Base-by-base conservation (phyloP, 495 filamentous ascomycete genomes). In the Penicillium egyptiacum region DNA sequence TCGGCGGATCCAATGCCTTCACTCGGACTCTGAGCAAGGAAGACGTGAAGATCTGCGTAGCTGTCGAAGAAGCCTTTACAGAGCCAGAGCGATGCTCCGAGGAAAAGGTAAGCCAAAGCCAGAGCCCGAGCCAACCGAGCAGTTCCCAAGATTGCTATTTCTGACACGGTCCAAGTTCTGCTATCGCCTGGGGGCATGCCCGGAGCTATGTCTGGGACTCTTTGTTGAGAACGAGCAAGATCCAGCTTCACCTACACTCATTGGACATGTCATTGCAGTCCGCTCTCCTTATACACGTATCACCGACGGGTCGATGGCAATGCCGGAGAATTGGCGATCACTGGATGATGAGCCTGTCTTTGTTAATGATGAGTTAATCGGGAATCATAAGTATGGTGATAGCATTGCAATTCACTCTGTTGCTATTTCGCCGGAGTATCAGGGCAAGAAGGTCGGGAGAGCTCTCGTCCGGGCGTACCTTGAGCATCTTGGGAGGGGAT, bases 341-440 rank as follows among this genome's bases (percentile, higher is more conserved):
- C 41, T 62, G 22, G 1, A 53, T 22, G 17, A 20, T 10, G 47
- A 57, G 4, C 35, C 48, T 1, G 42, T 54, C n/a, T 31, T 50
- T 3, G 40, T 55, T 0, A n/a, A 64, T 17, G 59, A 48, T 0
- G 28, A 62, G 28, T 23, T 64, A 5, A 56, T 69, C 5, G 63
- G 66, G 2, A 64, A 67, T 49, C 63, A 69, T 31, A 59, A 62
- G 8, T 25, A 28, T 5, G 63, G 66, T 7, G 46, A 39, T 3
- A 55, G 26, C 7, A 49, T 69, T 35, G 63, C 66, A n/a, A 56
- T 69, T 20, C 66, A 69, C 31, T 69, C 66, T 6, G 63, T 69
- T 14, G 63, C 59, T n/a, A 47, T 66, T 16, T 37, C 50, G 1
- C 63, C 63, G 3, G 58, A 66, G 35, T 69, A 58, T 39, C 66